phyloP scores from a whole-genome alignment of 208 protist genomes.

The Crithidia brevicula region DNA sequence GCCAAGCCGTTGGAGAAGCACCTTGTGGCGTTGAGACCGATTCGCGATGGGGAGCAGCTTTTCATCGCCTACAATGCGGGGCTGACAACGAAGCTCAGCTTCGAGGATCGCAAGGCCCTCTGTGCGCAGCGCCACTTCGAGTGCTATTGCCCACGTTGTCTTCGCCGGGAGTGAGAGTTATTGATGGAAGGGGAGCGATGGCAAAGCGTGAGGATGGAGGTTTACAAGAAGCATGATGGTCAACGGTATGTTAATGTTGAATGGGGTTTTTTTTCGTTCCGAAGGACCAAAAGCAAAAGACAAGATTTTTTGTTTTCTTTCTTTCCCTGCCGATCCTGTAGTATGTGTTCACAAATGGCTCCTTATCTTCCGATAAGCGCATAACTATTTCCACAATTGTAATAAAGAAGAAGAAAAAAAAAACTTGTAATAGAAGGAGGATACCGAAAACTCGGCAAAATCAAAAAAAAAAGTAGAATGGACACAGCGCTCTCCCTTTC shows the following conservation, averaged over 20 bases:
- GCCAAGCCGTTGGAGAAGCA: constrained; percentile 29
- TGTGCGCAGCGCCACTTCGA: constrained; percentile 88
- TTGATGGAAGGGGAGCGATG: background rate
- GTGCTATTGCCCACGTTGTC: constrained; percentile 83
- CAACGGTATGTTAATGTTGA: background rate
- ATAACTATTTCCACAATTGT: background rate
- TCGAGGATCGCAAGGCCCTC: constrained; percentile 76
- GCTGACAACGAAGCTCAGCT: constrained; percentile 68
- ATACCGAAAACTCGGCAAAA: no score
- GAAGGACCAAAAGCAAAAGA: no score
- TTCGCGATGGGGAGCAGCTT: constrained; percentile 85
- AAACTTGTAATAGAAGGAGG: no score
- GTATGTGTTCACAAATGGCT: background rate
- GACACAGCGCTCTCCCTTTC: no score
- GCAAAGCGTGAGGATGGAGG: no score
- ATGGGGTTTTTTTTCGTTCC: background rate
- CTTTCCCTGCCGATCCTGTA: no score
- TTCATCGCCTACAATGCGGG: constrained; percentile 87
- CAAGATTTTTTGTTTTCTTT: no score
- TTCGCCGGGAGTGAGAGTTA: constrained; percentile 68
- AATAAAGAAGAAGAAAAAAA: background rate
- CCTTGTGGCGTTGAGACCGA: constrained; percentile 66
- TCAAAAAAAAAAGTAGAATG: no score
- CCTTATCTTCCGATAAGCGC: background rate
- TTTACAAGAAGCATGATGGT: no score